Conservation (phyloP, 495 filamentous ascomycete species). For the Talaromyces thailandensis region DNA sequence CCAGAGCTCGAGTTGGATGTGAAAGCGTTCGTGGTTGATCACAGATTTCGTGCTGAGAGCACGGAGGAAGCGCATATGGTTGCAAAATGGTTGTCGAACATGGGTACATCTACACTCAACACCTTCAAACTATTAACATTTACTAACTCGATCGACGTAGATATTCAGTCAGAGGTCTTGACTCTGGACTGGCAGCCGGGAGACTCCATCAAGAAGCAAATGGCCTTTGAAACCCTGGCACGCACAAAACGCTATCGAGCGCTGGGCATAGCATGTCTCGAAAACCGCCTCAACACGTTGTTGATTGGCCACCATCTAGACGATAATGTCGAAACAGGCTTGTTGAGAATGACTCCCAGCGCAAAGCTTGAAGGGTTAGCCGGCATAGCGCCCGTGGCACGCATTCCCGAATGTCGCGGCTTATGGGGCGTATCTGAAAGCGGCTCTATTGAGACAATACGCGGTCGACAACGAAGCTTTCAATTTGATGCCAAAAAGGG, state of each 20-base stretch:
- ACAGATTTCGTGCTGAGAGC: slow-evolving; percentile 62
- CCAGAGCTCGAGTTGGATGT: slow-evolving; percentile 30
- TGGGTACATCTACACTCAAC: slow-evolving; percentile 26
- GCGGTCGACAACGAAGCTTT: not conserved
- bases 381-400: slow-evolving; percentile 53
- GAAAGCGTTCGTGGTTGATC: slow-evolving; percentile 68
- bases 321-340: slow-evolving; percentile 79
- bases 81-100: slow-evolving; percentile 34
- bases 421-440: slow-evolving; percentile 63
- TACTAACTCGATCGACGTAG: slow-evolving; percentile 22
- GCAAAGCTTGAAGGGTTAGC: slow-evolving; percentile 55
- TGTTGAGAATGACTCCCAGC: slow-evolving; percentile 60
- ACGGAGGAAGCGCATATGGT: slow-evolving; percentile 57
- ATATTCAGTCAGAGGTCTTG: slow-evolving; percentile 41
- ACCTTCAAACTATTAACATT: no score
- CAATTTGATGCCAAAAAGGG: not conserved
- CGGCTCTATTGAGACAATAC: slow-evolving; percentile 24
- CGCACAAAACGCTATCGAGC: slow-evolving; percentile 64
- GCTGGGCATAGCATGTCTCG: slow-evolving; percentile 52
- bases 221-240: slow-evolving; percentile 71
- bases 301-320: slow-evolving; percentile 77
- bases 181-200: slow-evolving; percentile 37
- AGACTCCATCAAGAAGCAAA: slow-evolving; percentile 30
- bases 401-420: slow-evolving; percentile 78
- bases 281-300: slow-evolving; percentile 39